These are phyloP conservation scores for Pseudogymnoascus sp. DNA, from an alignment of 2,329 filamentous ascomycete species.

Conservation along the genomic window DNA sequence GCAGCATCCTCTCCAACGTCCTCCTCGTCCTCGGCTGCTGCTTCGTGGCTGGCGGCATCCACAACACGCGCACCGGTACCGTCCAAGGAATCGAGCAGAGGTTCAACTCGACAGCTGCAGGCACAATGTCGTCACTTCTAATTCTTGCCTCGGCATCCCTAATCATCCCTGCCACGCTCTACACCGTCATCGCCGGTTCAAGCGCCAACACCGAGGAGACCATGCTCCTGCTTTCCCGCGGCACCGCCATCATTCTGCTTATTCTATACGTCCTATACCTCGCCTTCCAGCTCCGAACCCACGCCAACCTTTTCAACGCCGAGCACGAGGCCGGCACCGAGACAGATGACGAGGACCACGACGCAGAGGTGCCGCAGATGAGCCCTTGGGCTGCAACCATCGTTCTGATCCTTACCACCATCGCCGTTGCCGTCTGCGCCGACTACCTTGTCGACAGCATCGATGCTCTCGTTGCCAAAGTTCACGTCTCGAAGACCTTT, in stretches of 20 bases:
- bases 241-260: constrained; percentile 67
- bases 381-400: constrained; percentile 53
- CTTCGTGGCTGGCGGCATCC: constrained; percentile 66
- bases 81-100: constrained; percentile 52
- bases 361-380: constrained; percentile 43
- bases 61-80: constrained; percentile 46
- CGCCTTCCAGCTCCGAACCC: constrained; percentile 67
- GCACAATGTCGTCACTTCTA: constrained; percentile 60
- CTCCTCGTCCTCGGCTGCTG: constrained; percentile 78
- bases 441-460: constrained; percentile 72
- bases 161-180: constrained; percentile 71
- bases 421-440: constrained; percentile 64
- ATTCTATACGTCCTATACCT: constrained; percentile 69
- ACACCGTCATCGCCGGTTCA: constrained; percentile 49
- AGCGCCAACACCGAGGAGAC: constrained; percentile 40
- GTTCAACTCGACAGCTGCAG: constrained; percentile 69
- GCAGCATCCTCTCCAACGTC: constrained; percentile 90
- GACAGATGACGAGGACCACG: constrained; percentile 30
- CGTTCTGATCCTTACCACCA: constrained; percentile 61
- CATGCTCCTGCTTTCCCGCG: constrained; percentile 64
- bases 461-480: constrained; percentile 58
- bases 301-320: constrained; percentile 61
- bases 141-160: constrained; percentile 60
- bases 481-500: constrained; percentile 69
- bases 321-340: constrained; percentile 29